phyloP scores from a whole-genome alignment of 805 yeast genomes.

The Starmerella apis region DNA sequence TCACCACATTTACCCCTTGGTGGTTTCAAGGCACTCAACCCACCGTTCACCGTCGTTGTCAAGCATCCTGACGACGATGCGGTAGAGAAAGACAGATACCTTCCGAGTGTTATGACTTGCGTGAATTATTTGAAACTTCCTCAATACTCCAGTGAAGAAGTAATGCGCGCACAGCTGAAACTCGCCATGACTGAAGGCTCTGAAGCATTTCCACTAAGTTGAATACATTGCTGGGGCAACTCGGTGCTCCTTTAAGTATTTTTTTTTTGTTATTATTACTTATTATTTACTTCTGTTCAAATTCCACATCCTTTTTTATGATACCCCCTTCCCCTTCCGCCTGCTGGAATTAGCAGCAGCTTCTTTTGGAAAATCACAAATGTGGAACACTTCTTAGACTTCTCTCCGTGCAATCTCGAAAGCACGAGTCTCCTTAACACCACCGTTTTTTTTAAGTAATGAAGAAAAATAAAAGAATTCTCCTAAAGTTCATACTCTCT shows the following conservation, averaged over 20 bases:
- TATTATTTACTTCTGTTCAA: background rate
- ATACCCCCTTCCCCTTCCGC: too few relatives aligned
- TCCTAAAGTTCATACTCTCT: too few relatives aligned
- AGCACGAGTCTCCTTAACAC: too few relatives aligned
- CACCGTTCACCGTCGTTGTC: constrained; percentile 77
- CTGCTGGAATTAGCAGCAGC: background rate
- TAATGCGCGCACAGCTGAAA: constrained; percentile 47
- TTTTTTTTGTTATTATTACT: background rate
- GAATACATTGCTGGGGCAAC: constrained; percentile 15
- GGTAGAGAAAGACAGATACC: constrained; percentile 57
- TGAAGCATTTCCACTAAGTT: constrained; percentile 74
- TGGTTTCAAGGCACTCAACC: constrained; percentile 73
- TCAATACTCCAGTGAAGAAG: constrained; percentile 52
- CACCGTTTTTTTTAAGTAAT: too few relatives aligned
- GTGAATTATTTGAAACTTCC: constrained; percentile 90
- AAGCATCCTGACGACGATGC: constrained; percentile 56
- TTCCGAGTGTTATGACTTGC: constrained; percentile 98
- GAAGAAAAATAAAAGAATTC: too few relatives aligned
- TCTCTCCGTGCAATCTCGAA: too few relatives aligned
- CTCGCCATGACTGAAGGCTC: constrained; percentile 83
- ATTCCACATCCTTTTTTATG: background rate
- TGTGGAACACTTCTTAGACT: too few relatives aligned
- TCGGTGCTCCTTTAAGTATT: too few relatives aligned
- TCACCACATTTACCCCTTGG: constrained; percentile 90
- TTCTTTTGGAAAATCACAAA: background rate